Conservation (phyloP, 768 basidiomycete genomes). For the Cystofilobasidium ferigula region DNA sequence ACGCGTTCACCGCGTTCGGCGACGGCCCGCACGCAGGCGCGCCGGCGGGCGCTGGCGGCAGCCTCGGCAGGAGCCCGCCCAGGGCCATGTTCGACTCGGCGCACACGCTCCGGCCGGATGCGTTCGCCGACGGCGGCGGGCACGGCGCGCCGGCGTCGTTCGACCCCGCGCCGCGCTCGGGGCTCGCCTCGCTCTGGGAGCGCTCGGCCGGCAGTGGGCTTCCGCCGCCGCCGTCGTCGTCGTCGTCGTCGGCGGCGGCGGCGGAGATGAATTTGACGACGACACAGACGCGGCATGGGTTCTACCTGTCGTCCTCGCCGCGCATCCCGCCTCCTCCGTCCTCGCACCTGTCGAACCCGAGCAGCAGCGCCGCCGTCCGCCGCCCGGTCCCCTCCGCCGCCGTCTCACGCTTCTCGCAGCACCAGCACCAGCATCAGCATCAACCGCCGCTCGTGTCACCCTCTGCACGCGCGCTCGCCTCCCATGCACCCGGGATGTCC, state of each 20-base stretch:
- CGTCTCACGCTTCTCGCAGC: background rate
- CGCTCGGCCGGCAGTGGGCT: too few relatives aligned
- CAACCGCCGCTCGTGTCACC: background rate
- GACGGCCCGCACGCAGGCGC: too few relatives aligned
- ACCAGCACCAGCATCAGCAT: background rate
- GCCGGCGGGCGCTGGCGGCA: too few relatives aligned
- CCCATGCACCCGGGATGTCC: slow-evolving; percentile 16
- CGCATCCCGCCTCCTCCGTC: slow-evolving; percentile 7
- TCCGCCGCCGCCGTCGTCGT: background rate
- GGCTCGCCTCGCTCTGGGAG: background rate
- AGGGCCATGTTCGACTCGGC: background rate
- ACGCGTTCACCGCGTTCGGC: background rate
- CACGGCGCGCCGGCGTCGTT: background rate
- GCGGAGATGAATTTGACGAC: too few relatives aligned
- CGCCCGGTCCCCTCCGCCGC: background rate
- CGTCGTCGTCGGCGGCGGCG: background rate
- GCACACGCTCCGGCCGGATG: background rate
- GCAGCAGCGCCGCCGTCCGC: background rate
- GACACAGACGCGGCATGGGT: background rate
- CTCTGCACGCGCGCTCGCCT: background rate
- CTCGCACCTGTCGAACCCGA: background rate
- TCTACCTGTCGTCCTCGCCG: background rate
- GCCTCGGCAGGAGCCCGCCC: background rate
- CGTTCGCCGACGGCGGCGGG: background rate
- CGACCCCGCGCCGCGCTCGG: background rate